phyloP scores from a whole-genome alignment of 768 basidiomycete genomes.

The Tylopilus balloui region DNA sequence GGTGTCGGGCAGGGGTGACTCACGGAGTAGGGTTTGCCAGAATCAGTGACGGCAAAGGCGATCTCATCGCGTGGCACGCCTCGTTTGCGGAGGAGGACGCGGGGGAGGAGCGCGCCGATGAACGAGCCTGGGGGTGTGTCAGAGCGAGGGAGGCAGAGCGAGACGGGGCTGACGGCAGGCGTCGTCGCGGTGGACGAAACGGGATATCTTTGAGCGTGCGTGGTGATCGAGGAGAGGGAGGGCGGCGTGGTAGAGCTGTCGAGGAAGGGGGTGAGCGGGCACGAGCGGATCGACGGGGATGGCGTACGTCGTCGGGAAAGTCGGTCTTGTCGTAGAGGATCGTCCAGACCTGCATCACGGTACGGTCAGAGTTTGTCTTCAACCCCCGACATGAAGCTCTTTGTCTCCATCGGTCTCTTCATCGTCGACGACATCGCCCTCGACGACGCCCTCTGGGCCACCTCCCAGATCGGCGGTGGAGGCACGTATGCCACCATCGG shows the following conservation, averaged over 20 bases:
- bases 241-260: slow-evolving; percentile 59
- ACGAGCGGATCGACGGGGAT: background rate
- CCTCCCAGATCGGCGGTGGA: slow-evolving; percentile 75
- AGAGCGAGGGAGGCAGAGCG: background rate
- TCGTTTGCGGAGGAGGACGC: slow-evolving; percentile 55
- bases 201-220: slow-evolving; percentile 52
- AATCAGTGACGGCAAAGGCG: slow-evolving; percentile 51
- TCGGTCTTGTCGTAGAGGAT: slow-evolving; percentile 34
- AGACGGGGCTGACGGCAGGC: slow-evolving; percentile 45
- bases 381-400: slow-evolving; percentile 27
- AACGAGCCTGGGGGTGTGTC: slow-evolving; percentile 53
- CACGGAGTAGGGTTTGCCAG: slow-evolving; percentile 77
- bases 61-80: slow-evolving; percentile 47
- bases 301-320: slow-evolving; percentile 36
- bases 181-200: slow-evolving; percentile 69
- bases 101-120: slow-evolving; percentile 70
- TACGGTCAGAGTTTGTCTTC: slow-evolving; percentile 14
- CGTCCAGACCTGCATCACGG: slow-evolving; percentile 41
- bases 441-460: slow-evolving; percentile 38
- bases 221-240: slow-evolving; percentile 55
- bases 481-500: slow-evolving; percentile 81
- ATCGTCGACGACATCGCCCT: slow-evolving; percentile 66
- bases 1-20: slow-evolving; percentile 25
- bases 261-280: background rate
- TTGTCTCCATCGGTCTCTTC: slow-evolving; percentile 83